Evolutionary conservation across 805 yeast species (phyloP), one percentile per base, ranked within the genome.

Genomic region (Starmerella lactis-condensi): DNA sequence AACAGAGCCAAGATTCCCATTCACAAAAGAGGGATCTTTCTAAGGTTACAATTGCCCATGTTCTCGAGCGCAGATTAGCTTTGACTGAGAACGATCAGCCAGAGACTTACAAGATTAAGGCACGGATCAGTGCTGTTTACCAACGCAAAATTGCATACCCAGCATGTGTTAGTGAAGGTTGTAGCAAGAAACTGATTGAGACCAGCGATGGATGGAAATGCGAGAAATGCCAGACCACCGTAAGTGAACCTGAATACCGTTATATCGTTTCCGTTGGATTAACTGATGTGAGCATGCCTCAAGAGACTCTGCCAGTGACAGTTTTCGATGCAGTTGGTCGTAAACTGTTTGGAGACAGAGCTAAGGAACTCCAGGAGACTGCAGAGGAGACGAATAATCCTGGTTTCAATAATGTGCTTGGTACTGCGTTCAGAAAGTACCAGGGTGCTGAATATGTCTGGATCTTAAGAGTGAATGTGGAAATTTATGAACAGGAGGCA

Each of bases 201-300:
- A 72, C 66, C 33, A 61, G 68, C 20, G 74, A 69, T 47, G 79
- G 75, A 10, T 83, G 93, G 93, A 69, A 92, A 53, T 89, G 98
- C 61, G 96, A 83, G 51, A 75, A 75, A 52, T 83, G 96, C 64
- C 74, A 78, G 45, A 60, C 66, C 34, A 67, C 66, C 39, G 73
- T 68, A 48, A 61, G 65, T 2, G 64, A 61, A 28, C 95, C 96
- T 13, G 58, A 64, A 29, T 72, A 77, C 58, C 67, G 96, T 52
- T 89, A 77, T 44, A 71, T 82, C 32, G 53, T 85, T 44, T 72
- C 75, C n/a, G 52, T 71, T 28, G 68, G 79, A 3, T 65, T 82
- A n/a, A 63, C 72, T 46, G 98, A 89, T 53, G 91, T 83, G 14
- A 82, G 76, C 51, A 30, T 29, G 18, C 31, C 30, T 13, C 37